phyloP scores from a whole-genome alignment of 2,329 filamentous ascomycete genomes.

The Aspergillus aculeatus region DNA sequence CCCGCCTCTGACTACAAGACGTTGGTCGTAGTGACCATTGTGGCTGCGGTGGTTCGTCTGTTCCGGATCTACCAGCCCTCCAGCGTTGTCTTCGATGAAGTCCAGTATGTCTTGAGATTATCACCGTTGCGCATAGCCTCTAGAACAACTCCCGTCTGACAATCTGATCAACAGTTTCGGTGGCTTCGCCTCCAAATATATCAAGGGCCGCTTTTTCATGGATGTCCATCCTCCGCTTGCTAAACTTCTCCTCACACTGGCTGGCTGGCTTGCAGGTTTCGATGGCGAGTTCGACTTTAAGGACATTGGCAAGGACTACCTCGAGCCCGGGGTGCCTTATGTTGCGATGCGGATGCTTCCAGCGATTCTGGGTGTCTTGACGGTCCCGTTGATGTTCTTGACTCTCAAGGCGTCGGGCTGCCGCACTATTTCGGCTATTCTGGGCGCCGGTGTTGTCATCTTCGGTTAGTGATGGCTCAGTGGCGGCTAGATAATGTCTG shows the following conservation, averaged over 20 bases:
- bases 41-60: constrained; percentile 77
- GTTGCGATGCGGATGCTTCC: constrained; percentile 96
- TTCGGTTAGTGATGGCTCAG: constrained; percentile 63
- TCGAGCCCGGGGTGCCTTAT: constrained; percentile 92
- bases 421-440: constrained; percentile 75
- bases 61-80: constrained; percentile 95
- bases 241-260: constrained; percentile 93
- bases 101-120: constrained; percentile 69
- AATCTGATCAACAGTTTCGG: constrained; percentile 67
- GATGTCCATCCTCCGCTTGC: constrained; percentile 98
- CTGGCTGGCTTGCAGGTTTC: constrained; percentile 92
- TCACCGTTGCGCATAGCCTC: neutral
- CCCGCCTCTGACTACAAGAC: constrained; percentile 80
- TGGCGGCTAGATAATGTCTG: neutral
- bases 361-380: constrained; percentile 80
- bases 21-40: constrained; percentile 67
- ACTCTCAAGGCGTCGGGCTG: constrained; percentile 90
- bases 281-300: constrained; percentile 98
- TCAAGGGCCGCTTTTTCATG: constrained; percentile 99
- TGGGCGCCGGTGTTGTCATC: constrained; percentile 83
- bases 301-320: constrained; percentile 97
- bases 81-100: constrained; percentile 98
- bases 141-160: constrained; percentile 6
- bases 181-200: constrained; percentile 97
- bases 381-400: constrained; percentile 90